Evolutionary conservation across 352 stramenopile species (phyloP).

Genomic region (Elongisporangium prolatum): DNA sequence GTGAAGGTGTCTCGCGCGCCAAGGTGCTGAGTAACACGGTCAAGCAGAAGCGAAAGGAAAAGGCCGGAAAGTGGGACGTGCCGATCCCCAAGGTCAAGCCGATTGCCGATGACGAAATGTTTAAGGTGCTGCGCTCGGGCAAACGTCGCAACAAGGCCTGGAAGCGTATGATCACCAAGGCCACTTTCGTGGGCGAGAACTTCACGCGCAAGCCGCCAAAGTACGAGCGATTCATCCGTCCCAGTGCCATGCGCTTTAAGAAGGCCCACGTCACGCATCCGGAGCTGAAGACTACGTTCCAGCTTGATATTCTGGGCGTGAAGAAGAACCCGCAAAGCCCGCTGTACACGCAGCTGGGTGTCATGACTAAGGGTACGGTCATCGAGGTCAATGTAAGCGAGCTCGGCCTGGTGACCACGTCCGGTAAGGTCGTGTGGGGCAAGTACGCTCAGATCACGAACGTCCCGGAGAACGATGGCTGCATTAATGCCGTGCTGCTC

Average conservation of each 20-base stretch:
- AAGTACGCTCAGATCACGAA: conserved; percentile 99
- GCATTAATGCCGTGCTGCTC: conserved; percentile 98
- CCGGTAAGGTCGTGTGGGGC: conserved; percentile 99
- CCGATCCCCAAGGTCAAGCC: conserved; percentile 98
- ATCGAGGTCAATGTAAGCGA: conserved; percentile 99
- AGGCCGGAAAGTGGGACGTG: conserved; percentile 99
- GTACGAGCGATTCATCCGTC: conserved; percentile 99
- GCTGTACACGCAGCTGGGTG: conserved; percentile 97
- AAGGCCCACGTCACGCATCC: conserved; percentile 99
- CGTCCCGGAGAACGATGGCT: conserved; percentile 99
- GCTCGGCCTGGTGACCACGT: conserved; percentile 98
- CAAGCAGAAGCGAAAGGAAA: conserved; percentile 99
- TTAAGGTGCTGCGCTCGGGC: conserved; percentile 97
- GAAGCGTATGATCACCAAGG: conserved; percentile 90
- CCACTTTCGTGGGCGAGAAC: conserved; percentile 99
- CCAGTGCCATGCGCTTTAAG: conserved; percentile 98
- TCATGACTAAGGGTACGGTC: conserved; percentile 99
- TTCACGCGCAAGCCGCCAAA: conserved; percentile 99
- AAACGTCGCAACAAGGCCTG: conserved; percentile 94
- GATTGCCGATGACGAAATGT: conserved; percentile 99
- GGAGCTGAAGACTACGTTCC: conserved; percentile 99
- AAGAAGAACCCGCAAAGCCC: conserved; percentile 99
- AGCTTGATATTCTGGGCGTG: conserved; percentile 99
- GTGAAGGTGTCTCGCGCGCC: conserved; percentile 96
- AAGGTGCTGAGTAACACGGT: conserved; percentile 99